These are phyloP conservation scores for Yamadazyma triangularis DNA, from an alignment of 1,139 yeast species.

Conservation along the genomic window DNA sequence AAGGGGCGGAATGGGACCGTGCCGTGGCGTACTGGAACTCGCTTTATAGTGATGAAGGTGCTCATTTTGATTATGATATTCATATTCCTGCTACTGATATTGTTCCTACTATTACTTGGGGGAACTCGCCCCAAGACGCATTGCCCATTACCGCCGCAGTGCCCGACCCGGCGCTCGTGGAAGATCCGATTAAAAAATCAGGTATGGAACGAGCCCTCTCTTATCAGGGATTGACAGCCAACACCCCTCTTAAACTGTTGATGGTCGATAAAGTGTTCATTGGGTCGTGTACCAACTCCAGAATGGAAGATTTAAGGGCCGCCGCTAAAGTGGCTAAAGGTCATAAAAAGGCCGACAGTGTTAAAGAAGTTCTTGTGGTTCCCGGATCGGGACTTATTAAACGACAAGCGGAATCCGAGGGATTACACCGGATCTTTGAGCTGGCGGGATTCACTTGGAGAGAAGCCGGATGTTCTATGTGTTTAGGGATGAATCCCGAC, in stretches of 20 bases:
- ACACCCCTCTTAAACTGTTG: conserved; percentile 71
- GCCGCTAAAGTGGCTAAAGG: conserved; percentile 95
- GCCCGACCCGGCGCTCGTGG: conserved; percentile 76
- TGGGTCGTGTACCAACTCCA: conserved; percentile 97
- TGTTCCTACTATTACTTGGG: conserved; percentile 97
- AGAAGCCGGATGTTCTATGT: conserved; percentile 99
- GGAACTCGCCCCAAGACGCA: conserved; percentile 98
- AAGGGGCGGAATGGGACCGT: conserved; percentile 91
- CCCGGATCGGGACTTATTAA: conserved; percentile 97
- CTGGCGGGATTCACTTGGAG: conserved; percentile 98
- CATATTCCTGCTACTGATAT: conserved; percentile 78
- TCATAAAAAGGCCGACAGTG: conserved; percentile 76
- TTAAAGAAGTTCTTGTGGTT: conserved; percentile 82
- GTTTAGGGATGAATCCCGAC: conserved; percentile 99
- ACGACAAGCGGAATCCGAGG: conserved; percentile 90
- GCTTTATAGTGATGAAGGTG: conserved; percentile 81
- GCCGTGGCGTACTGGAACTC: conserved; percentile 91
- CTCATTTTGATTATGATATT: conserved; percentile 81
- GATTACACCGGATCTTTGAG: conserved; percentile 82
- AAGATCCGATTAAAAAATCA: conserved; percentile 71
- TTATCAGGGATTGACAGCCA: conserved; percentile 87
- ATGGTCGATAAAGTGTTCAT: conserved; percentile 88
- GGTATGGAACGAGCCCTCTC: conserved; percentile 88
- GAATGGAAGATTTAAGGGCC: conserved; percentile 93
- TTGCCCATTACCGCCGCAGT: conserved; percentile 85